Percentiles rank a stretch among this genome's conserved stretches.
Conservation (phyloP, 2,329 filamentous ascomycete genomes). For the Delphinella strobiligena region DNA sequence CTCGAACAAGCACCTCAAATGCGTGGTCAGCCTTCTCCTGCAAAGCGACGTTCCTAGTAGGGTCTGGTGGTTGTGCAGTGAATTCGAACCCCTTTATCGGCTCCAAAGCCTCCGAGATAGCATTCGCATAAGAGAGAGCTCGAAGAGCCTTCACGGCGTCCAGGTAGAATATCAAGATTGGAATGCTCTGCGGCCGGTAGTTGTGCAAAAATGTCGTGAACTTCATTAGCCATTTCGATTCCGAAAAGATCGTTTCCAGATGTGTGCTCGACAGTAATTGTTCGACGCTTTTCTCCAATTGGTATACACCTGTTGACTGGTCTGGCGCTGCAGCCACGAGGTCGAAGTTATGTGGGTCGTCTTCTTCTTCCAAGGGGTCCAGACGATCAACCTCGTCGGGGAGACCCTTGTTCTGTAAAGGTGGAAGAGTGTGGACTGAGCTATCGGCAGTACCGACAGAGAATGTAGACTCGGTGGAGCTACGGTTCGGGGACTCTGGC, state of each 20-base stretch:
- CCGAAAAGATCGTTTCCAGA: constrained; percentile 51
- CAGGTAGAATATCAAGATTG: constrained; percentile 58
- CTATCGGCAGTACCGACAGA: constrained; percentile 25
- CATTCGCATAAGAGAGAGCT: constrained; percentile 60
- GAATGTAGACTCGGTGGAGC: constrained; percentile 20
- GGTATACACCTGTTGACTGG: constrained; percentile 29
- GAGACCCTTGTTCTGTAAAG: constrained; percentile 31
- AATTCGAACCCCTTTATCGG: constrained; percentile 45
- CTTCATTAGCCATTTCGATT: constrained; percentile 48
- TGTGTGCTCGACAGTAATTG: constrained; percentile 55
- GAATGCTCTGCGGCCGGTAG: constrained; percentile 49
- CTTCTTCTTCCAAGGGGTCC: constrained; percentile 38
- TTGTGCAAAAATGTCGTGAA: constrained; percentile 57
- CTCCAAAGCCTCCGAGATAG: constrained; percentile 49
- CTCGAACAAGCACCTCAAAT: constrained; percentile 50
- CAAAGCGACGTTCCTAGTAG: constrained; percentile 46
- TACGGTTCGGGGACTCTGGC: constrained; percentile 18
- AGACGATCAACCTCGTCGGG: constrained; percentile 30
- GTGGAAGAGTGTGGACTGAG: constrained; percentile 23
- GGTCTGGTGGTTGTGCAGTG: constrained; percentile 36
- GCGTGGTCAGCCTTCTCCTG: constrained; percentile 52
- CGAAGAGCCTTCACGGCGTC: constrained; percentile 59
- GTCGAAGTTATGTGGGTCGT: constrained; percentile 43
- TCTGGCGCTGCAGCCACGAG: constrained; percentile 31
- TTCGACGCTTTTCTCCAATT: constrained; percentile 52